Evolutionary conservation across 2,329 filamentous ascomycete species (phyloP).

Genomic region (Alternaria conjuncta): DNA sequence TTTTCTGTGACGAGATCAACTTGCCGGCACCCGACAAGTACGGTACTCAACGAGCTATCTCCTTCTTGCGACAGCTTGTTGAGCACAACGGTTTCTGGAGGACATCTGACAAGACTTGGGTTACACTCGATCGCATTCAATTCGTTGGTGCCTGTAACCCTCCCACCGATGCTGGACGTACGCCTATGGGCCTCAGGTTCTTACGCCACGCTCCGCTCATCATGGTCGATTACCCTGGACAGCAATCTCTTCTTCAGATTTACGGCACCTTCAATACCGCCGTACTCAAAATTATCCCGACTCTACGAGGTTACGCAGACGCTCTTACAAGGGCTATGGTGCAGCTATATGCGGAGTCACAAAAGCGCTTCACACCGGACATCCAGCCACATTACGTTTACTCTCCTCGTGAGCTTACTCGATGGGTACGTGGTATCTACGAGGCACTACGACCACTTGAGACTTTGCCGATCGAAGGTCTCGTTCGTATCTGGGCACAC

Average conservation of each 20-base stretch:
- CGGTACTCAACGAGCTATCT: constrained; percentile 95
- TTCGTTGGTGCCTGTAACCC: constrained; percentile 99
- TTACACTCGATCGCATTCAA: constrained; percentile 95
- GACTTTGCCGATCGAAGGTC: constrained; percentile 82
- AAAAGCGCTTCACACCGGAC: constrained; percentile 90
- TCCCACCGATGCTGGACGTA: constrained; percentile 95
- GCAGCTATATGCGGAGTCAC: constrained; percentile 91
- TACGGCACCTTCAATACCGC: constrained; percentile 98
- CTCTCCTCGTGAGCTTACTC: constrained; percentile 95
- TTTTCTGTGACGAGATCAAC: constrained; percentile 99
- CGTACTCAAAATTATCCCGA: constrained; percentile 93
- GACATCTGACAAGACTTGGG: constrained; percentile 96
- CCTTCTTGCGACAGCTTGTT: constrained; percentile 94
- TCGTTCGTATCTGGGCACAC: constrained; percentile 97
- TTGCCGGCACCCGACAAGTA: constrained; percentile 97
- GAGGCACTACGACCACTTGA: constrained; percentile 95
- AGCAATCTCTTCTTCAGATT: constrained; percentile 92
- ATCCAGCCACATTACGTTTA: constrained; percentile 99
- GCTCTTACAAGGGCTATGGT: constrained; percentile 98
- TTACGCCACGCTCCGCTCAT: constrained; percentile 95
- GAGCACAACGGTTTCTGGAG: constrained; percentile 99
- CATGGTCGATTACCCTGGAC: constrained; percentile 99
- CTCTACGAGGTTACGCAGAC: constrained; percentile 93
- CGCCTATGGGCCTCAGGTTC: constrained; percentile 90
- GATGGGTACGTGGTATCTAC: constrained; percentile 97